Conservation (phyloP, 768 basidiomycete species). For the Lactifluus subvellereus region DNA sequence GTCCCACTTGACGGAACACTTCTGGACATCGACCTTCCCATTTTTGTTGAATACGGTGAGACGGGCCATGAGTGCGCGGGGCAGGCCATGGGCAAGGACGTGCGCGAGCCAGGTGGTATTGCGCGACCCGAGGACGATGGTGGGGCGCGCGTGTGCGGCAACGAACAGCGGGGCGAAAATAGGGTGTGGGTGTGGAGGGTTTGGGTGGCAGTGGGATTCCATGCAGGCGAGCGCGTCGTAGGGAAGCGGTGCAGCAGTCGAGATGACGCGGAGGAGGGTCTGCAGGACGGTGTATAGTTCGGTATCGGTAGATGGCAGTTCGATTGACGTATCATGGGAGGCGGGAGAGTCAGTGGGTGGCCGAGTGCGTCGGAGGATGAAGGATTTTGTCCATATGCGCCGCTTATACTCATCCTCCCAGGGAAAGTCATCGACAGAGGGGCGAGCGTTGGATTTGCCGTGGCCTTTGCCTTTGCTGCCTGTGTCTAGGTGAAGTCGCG, state of each 20-base stretch:
- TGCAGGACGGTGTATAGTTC: conserved; percentile 28
- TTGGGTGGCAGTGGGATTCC: background rate
- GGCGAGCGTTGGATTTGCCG: background rate
- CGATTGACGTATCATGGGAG: background rate
- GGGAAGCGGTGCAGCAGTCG: conserved; percentile 32
- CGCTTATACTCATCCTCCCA: conserved; percentile 28
- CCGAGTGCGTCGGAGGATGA: conserved; percentile 20
- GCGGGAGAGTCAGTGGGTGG: background rate
- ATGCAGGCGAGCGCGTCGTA: conserved; percentile 24
- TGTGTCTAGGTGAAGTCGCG: background rate
- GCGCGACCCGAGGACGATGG: conserved; percentile 23
- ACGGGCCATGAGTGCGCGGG: conserved; percentile 28
- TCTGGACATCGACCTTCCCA: conserved; percentile 24
- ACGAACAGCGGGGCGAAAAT: conserved; percentile 35
- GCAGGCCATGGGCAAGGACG: conserved; percentile 32
- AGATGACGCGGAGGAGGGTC: conserved; percentile 33
- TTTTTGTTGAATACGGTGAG: conserved; percentile 25
- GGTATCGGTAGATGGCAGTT: background rate
- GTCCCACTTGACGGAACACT: conserved; percentile 29
- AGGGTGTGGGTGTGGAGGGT: conserved; percentile 16
- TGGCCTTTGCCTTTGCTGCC: background rate
- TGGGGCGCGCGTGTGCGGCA: conserved; percentile 24
- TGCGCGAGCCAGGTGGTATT: conserved; percentile 36
- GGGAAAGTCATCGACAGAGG: background rate
- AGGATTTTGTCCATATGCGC: conserved; percentile 29